A percentile compares a stretch with the other conserved stretches of the same genome.
These are phyloP conservation scores for Ogataea degrootiae DNA, from an alignment of 805 yeast species.

Conservation along the genomic window DNA sequence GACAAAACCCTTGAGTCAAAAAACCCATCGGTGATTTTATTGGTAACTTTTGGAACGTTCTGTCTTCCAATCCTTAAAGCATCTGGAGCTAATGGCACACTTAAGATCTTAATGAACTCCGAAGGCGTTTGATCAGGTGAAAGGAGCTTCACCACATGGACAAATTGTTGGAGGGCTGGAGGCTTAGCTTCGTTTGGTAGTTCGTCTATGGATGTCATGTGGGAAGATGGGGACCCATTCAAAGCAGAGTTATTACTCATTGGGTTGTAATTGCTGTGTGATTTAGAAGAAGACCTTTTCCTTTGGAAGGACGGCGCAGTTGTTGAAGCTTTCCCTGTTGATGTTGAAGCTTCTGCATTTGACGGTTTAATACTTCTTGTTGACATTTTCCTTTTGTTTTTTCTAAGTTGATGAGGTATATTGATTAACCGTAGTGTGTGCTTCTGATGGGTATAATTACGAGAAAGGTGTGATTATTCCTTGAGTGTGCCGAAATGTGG, in stretches of 20 bases:
- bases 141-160: slow-evolving; percentile 62
- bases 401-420: too few relatives aligned
- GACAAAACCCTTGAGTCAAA: slow-evolving; percentile 92
- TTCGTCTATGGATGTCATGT: slow-evolving; percentile 4
- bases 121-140: slow-evolving; percentile 76
- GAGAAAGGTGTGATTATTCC: too few relatives aligned
- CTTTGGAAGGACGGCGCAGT: slow-evolving; percentile 17
- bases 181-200: slow-evolving; percentile 9
- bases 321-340: slow-evolving; percentile 1
- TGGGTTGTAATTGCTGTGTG: slow-evolving; percentile 29
- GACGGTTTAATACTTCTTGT: slow-evolving; percentile 8
- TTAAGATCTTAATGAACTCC: slow-evolving; percentile 62
- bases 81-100: slow-evolving; percentile 78
- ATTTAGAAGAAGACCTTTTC: slow-evolving; percentile 30
- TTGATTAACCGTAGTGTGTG: too few relatives aligned
- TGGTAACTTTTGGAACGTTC: slow-evolving; percentile 56
- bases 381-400: slow-evolving; percentile 2
- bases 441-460: too few relatives aligned
- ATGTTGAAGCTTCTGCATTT: background rate
- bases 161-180: slow-evolving; percentile 29
- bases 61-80: slow-evolving; percentile 88
- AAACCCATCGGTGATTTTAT: slow-evolving; percentile 76
- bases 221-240: slow-evolving; percentile 5
- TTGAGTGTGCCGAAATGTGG: too few relatives aligned
- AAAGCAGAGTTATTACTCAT: slow-evolving; percentile 16